These are phyloP conservation scores for Fusarium camptoceras DNA, from an alignment of 2,329 filamentous ascomycete species.

Conservation along the genomic window DNA sequence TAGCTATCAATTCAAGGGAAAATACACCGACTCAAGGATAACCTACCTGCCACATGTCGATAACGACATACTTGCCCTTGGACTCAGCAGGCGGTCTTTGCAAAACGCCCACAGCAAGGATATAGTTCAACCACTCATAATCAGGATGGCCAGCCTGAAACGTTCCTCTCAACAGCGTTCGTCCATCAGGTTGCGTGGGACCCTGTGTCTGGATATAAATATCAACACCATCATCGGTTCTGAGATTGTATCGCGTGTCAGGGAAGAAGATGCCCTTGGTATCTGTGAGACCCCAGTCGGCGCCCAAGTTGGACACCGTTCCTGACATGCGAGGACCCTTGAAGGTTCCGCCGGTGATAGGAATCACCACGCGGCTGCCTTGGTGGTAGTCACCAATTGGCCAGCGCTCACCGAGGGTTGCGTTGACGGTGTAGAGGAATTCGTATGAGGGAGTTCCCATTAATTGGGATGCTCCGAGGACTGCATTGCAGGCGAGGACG, in stretches of 20 bases:
- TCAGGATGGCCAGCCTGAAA: constrained; percentile 53
- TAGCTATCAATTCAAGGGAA: fast-evolving
- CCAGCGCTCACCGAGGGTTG: constrained; percentile 37
- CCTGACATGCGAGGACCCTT: constrained; percentile 51
- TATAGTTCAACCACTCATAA: constrained; percentile 54
- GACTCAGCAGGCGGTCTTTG: constrained; percentile 14
- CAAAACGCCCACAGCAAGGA: constrained; percentile 46
- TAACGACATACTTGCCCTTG: constrained; percentile 41
- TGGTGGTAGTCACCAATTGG: constrained; percentile 40
- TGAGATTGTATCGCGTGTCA: constrained; percentile 54
- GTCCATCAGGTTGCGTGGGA: constrained; percentile 51
- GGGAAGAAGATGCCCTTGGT: constrained; percentile 53
- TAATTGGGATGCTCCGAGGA: constrained; percentile 19
- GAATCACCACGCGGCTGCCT: constrained; percentile 44
- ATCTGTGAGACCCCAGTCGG: constrained; percentile 55
- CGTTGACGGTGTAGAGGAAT: constrained; percentile 42
- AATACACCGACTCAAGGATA: fast-evolving
- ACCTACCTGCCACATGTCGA: constrained; percentile 45
- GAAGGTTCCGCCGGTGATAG: constrained; percentile 53
- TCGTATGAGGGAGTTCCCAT: constrained; percentile 37
- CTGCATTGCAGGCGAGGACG: neutral
- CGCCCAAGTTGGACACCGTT: constrained; percentile 48
- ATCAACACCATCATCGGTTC: constrained; percentile 53
- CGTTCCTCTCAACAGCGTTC: constrained; percentile 42
- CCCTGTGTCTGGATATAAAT: constrained; percentile 54